phyloP scores from a whole-genome alignment of 2,329 filamentous ascomycete species.

The Pyrenophora graminea region DNA sequence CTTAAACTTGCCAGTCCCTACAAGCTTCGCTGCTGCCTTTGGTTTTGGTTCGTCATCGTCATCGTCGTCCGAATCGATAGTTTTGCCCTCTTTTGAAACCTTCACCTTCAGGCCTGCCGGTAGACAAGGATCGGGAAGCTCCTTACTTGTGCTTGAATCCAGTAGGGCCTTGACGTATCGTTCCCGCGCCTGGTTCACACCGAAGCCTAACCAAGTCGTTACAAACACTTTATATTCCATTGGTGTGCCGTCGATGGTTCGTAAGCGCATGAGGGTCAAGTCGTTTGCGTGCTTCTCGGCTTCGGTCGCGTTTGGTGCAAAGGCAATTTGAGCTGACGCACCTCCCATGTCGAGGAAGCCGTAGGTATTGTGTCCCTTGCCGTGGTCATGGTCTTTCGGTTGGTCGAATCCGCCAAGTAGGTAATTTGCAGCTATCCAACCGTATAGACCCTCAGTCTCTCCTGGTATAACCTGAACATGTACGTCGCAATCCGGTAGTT shows the following conservation, averaged over 20 bases:
- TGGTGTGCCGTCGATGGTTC: slow-evolving; percentile 76
- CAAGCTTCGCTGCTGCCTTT: slow-evolving; percentile 55
- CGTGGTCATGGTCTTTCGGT: slow-evolving; percentile 74
- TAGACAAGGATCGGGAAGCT: slow-evolving; percentile 89
- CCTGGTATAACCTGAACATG: slow-evolving; percentile 95
- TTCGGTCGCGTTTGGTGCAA: slow-evolving; percentile 91
- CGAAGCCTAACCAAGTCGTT: slow-evolving; percentile 95
- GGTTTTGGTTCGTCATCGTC: slow-evolving; percentile 33
- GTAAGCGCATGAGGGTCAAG: slow-evolving; percentile 80
- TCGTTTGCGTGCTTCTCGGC: slow-evolving; percentile 87
- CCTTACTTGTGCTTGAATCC: slow-evolving; percentile 65
- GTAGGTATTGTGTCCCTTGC: slow-evolving; percentile 89
- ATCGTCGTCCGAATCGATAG: slow-evolving; percentile 51
- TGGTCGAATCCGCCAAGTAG: slow-evolving; percentile 87
- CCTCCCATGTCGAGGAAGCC: slow-evolving; percentile 99
- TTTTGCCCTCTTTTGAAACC: slow-evolving; percentile 72
- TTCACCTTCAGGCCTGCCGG: slow-evolving; percentile 76
- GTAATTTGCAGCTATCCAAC: slow-evolving; percentile 97
- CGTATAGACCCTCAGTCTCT: slow-evolving; percentile 93
- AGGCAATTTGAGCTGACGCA: slow-evolving; percentile 95
- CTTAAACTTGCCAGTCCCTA: slow-evolving; percentile 85
- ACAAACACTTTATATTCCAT: slow-evolving; percentile 90
- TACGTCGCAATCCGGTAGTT: slow-evolving; percentile 83
- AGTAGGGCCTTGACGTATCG: slow-evolving; percentile 81
- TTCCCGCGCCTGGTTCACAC: slow-evolving; percentile 88